Base-by-base conservation (phyloP, 2,329 filamentous ascomycete species). In the Ustulina deusta region DNA sequence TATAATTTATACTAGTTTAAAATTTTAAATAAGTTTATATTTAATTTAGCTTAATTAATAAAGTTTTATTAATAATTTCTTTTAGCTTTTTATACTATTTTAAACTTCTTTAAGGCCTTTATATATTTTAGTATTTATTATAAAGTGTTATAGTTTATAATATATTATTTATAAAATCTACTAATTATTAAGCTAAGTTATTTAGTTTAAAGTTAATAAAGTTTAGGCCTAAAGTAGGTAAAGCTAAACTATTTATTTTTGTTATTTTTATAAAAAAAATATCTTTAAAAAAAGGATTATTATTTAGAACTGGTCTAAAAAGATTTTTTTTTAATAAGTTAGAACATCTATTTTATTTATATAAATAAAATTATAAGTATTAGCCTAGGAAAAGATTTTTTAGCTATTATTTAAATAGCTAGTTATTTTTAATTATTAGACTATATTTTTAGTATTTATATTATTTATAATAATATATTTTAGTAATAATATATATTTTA, bases 1-100 rank as follows among this genome's bases (percentile, higher is more conserved):
- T 32, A 32, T 4, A 32, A 7, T 32, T 32, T 32, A 32, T 32
- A 7, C 29, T 32, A 32, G 29, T 7, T 32, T 32, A 32, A 4
- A 32, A 32, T 46, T 46, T 46, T 46, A 46, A 3, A 46, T 46
- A 46, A 11, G 20, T 46, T 46, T 46, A 20, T 46, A 9, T 46
- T 46, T 20, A 9, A 46, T 46, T 46, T 46, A 46, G n/a, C 9
- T 46, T 46, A 11, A 46, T 46, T 46, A 46, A 46, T 46, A 20
- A 46, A 9, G 6, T 10, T 7, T 46, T 46, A 46, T 20, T 46
- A 46, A 17, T 46, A 46, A 3, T 46, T 11, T 22, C 20, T 46
- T 46, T 46, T 46, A 20, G n/a, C 29, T 32, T 32, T 32, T 4
- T 46, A 46, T 20, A 22, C n/a, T 17, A 3, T 22, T 46, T 46